Percentiles rank a stretch among this genome's conserved stretches.
These are phyloP conservation scores for Kodamaea kaohsiungensis DNA, from an alignment of 805 yeast genomes.

Conservation along the genomic window DNA sequence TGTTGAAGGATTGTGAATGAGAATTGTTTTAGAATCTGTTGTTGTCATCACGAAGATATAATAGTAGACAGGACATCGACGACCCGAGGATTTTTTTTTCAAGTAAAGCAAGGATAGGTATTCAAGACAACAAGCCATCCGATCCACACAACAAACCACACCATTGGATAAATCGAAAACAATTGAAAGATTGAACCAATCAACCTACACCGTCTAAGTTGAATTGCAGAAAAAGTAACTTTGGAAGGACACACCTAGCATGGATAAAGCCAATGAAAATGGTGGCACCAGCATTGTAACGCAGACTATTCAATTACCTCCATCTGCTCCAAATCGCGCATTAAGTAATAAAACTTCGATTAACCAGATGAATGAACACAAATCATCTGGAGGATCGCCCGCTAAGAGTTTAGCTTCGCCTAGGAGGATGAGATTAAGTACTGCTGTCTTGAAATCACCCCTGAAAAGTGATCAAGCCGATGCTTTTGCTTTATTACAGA, in stretches of 20 bases:
- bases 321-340: conserved; percentile 5
- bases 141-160: neutral
- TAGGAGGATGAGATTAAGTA: neutral
- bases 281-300: conserved; percentile 13
- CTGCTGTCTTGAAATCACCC: neutral
- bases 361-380: conserved; percentile 11
- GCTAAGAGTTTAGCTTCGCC: neutral
- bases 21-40: neutral
- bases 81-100: neutral
- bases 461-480: conserved; percentile 1
- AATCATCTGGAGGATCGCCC: neutral
- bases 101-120: neutral
- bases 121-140: neutral
- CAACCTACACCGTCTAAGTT: neutral
- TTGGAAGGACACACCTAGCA: neutral
- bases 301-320: conserved; percentile 6
- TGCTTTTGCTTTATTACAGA: conserved; percentile 9
- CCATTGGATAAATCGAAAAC: neutral
- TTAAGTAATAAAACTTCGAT: conserved; percentile 7
- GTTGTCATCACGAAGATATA: neutral
- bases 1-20: neutral
- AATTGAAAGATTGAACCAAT: neutral
- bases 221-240: neutral
- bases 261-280: conserved; percentile 13
- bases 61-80: neutral